Percentiles rank a stretch among this genome's conserved stretches.
These are phyloP conservation scores for Brassica incana DNA, from an alignment of 345 rosid genomes.

Conservation along the genomic window DNA sequence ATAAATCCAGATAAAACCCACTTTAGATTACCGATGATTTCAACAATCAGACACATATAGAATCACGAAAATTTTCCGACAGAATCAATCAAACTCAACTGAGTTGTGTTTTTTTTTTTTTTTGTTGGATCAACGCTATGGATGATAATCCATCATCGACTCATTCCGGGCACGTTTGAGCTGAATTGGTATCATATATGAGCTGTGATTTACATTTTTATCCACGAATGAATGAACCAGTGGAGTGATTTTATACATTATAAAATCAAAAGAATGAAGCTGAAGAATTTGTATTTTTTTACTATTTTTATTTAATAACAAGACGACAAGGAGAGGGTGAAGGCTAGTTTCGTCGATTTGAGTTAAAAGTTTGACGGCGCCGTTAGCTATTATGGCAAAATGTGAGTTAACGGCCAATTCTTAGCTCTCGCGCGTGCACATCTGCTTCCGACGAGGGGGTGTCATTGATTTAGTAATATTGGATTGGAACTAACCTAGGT, in stretches of 20 bases:
- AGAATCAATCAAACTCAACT: slow-evolving; percentile 18
- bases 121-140: not conserved
- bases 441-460: slow-evolving; percentile 13
- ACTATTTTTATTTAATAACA: not conserved
- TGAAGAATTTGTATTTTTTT: slow-evolving; percentile 26
- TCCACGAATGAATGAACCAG: slow-evolving; percentile 34
- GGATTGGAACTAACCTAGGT: not conserved
- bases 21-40: slow-evolving; percentile 16
- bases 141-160: slow-evolving; percentile 21
- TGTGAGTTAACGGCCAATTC: slow-evolving; percentile 25
- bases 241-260: slow-evolving; percentile 27
- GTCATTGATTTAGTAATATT: not conserved
- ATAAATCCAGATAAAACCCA: slow-evolving; percentile 20
- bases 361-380: not conserved
- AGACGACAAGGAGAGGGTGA: slow-evolving; percentile 5
- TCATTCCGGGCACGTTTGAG: slow-evolving; percentile 24
- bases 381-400: slow-evolving; percentile 22
- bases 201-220: slow-evolving; percentile 27
- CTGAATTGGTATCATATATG: slow-evolving; percentile 28
- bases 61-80: not conserved
- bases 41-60: slow-evolving; percentile 20
- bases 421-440: slow-evolving; percentile 28
- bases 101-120: not conserved
- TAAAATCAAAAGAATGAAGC: slow-evolving; percentile 26
- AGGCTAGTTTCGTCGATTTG: slow-evolving; percentile 20